Evolutionary conservation across 371 early-diverging fungal genomes (phyloP), one percentile per base, ranked within the genome.

Genomic region (Rhizopus delemar): DNA sequence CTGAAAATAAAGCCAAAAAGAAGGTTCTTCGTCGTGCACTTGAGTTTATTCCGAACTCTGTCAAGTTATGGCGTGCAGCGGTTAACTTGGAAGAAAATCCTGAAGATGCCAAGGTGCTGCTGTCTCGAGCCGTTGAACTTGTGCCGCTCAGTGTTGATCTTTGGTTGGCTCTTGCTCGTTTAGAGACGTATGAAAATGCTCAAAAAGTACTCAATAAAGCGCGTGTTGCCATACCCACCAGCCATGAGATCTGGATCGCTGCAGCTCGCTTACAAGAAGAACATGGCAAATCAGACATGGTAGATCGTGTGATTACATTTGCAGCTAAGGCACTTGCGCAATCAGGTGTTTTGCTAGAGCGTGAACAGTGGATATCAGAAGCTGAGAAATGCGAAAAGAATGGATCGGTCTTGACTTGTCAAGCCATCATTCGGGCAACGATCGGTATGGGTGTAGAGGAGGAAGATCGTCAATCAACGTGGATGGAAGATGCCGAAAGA

Each of bases 161-260:
- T 51, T 97, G 99, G 98, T 79, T 97, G 29, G 97, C 97, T 0
- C 76, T 98, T 46, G 97, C 97, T 0, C 82, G 91, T 13, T 78
- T 97, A 12, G 98, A 97, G 68, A 80, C 89, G 0, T 93, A 93
- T 57, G 89, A 91, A n/a, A 90, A 93, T 65, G 97, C 98, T 0
- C 86, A 86, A 62, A 86, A 82, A 41, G 94, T 97, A 8, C 77
- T 98, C 41, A 96, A 96, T 70, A 84, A 87, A 53, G 99, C 96
- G 0, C 90, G 95, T n/a, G 67, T 77, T 31, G 82, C 85, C 1
- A 84, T 92, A 22, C 97, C 97, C 8, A 91, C 94, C 0, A 89
- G 91, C 51, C 93, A 93, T 71, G 96, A 96, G 57, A 85, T 97
- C 51, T 98, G 97, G 97, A 87, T 98, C 45, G 87, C 94, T 6